Evolutionary conservation across 345 rosid species (phyloP).

Genomic region (Atalantia buxifolia): DNA sequence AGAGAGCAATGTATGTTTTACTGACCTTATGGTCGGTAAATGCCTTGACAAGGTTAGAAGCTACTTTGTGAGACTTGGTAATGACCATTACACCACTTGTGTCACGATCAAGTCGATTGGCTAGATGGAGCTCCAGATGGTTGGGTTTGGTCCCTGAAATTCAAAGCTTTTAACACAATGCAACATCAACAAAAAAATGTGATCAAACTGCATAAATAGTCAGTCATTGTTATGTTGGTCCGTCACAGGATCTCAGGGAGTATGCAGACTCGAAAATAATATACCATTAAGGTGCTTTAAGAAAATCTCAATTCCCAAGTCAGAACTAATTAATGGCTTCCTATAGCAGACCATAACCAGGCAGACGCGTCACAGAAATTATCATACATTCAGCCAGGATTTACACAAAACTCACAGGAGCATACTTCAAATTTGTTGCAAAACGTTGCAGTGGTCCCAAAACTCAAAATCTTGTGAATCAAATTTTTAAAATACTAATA

Average conservation of each 20-base stretch:
- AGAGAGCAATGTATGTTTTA: slow-evolving; percentile 76
- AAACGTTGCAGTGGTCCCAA: background rate
- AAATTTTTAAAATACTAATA: background rate
- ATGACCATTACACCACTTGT: slow-evolving; percentile 85
- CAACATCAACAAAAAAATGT: background rate
- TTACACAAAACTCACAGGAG: background rate
- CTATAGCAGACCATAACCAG: background rate
- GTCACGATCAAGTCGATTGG: slow-evolving; percentile 88
- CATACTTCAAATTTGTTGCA: background rate
- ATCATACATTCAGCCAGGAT: background rate
- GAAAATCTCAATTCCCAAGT: background rate
- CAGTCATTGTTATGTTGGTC: too few species aligned
- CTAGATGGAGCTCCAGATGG: slow-evolving; percentile 64
- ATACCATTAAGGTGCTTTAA: background rate
- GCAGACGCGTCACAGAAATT: background rate
- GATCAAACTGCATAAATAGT: background rate
- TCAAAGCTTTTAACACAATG: background rate
- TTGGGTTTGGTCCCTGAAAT: slow-evolving; percentile 28
- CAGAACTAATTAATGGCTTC: too few species aligned
- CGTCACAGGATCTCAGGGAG: too few species aligned
- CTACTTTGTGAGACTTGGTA: slow-evolving; percentile 82
- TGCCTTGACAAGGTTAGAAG: slow-evolving; percentile 80
- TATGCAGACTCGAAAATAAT: background rate
- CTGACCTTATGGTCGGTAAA: slow-evolving; percentile 68
- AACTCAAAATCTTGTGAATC: background rate